phyloP scores from a whole-genome alignment of 2,329 filamentous ascomycete genomes.

The Periconia sp. region DNA sequence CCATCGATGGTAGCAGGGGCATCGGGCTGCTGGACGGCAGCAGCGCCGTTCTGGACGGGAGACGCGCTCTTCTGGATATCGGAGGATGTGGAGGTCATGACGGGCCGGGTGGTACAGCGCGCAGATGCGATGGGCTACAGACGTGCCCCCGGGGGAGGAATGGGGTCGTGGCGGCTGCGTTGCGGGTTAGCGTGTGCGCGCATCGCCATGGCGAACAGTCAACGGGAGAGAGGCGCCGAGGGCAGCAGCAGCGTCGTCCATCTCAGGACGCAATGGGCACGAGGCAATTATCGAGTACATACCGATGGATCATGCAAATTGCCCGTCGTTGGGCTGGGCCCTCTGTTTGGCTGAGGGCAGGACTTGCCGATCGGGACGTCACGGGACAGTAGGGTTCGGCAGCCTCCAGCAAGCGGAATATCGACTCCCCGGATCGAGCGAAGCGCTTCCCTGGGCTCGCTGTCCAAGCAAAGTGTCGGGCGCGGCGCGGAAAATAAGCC shows the following conservation, averaged over 20 bases:
- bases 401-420: constrained; percentile 31
- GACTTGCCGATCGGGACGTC: constrained; percentile 44
- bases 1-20: constrained; percentile 31
- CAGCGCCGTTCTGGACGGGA: constrained; percentile 27
- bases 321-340: constrained; percentile 48
- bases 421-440: constrained; percentile 38
- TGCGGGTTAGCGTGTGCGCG: constrained; percentile 23
- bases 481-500: constrained; percentile 38
- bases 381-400: neutral
- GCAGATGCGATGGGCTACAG: constrained; percentile 36
- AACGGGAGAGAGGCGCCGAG: constrained; percentile 9
- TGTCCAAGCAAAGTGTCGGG: constrained; percentile 36
- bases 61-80: constrained; percentile 38
- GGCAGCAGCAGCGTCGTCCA: constrained; percentile 6
- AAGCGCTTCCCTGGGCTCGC: constrained; percentile 17
- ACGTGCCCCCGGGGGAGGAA: constrained; percentile 37
- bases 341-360: constrained; percentile 44
- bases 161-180: constrained; percentile 24
- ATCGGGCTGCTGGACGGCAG: constrained; percentile 42
- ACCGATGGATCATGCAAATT: constrained; percentile 46
- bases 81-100: constrained; percentile 45
- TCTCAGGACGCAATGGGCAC: neutral
- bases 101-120: constrained; percentile 29
- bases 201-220: constrained; percentile 24
- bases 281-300: constrained; percentile 26